These are phyloP conservation scores for Cladophialophora carrionii DNA, from an alignment of 2,329 filamentous ascomycete species.

Conservation along the genomic window DNA sequence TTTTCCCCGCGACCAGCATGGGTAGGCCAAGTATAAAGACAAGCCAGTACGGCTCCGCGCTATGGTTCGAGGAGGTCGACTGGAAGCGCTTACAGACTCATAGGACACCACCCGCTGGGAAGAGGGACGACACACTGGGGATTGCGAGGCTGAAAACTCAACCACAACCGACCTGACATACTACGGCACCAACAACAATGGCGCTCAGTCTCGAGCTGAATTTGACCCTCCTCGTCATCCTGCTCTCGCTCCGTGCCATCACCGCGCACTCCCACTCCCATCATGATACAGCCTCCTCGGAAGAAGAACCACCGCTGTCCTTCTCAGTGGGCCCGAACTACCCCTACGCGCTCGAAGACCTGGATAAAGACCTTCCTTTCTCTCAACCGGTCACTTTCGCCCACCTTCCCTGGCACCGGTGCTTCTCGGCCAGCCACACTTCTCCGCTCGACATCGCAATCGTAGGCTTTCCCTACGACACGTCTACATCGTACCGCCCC, in stretches of 20 bases:
- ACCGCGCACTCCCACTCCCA: not conserved
- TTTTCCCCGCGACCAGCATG: slow-evolving; percentile 9
- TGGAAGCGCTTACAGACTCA: not conserved
- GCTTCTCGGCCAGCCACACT: slow-evolving; percentile 37
- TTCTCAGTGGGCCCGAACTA: slow-evolving; percentile 37
- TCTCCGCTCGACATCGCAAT: slow-evolving; percentile 41
- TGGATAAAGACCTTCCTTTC: slow-evolving; percentile 42
- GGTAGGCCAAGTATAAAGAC: not conserved
- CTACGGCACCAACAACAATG: not conserved
- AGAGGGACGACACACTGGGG: not conserved
- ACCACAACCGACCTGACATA: not conserved
- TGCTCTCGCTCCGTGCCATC: slow-evolving; percentile 1
- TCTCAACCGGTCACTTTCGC: slow-evolving; percentile 42
- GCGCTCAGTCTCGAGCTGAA: not conserved
- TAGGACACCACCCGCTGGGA: not conserved
- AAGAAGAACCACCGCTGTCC: slow-evolving; percentile 8
- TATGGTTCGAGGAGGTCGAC: not conserved
- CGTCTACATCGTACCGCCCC: slow-evolving; percentile 42
- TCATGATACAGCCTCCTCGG: not conserved
- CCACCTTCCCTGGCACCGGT: slow-evolving; percentile 40
- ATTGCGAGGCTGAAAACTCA: not conserved
- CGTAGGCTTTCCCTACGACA: slow-evolving; percentile 45
- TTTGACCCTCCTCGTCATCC: not conserved
- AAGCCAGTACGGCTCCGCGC: not conserved
- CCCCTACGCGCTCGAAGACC: slow-evolving; percentile 38